Base-by-base conservation (phyloP, 2,329 filamentous ascomycete species). In the Onygenales sp. region DNA sequence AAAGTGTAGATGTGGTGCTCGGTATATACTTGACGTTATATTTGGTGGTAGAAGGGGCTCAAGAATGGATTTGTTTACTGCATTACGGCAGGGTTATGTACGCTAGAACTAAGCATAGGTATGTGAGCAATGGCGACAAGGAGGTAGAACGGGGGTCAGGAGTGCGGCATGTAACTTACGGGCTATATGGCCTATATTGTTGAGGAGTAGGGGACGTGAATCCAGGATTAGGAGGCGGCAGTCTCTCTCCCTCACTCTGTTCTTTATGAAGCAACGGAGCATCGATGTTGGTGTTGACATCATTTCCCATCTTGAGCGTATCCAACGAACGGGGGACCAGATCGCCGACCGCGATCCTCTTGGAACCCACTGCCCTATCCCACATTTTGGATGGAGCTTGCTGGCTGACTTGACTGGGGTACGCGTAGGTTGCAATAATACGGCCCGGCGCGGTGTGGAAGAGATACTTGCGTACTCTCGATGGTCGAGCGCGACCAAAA, bases 241-340 rank as follows among this genome's bases (percentile, higher is more conserved):
- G 2, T 2, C 47, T 31, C 17, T 33, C 47, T 32, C 7, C 47
- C 17, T 11, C 31, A 14, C 13, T 32, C 7, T 43, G 42, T 54
- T 45, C 43, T 32, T 55, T 56, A 41, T 45, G 13, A 59, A 59
- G 50, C 60, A 59, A 43, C 47, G 58, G 43, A 60, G 57, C 50
- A 47, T 56, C 60, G 56, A 51, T 56, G 43, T 53, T 55, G 8
- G 54, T 52, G 31, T 33, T 53, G 6, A 33, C 52, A 7, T 33
- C n/a, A 38, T 58, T 48, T 7, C 14, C 43, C 51, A 51, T 53
- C 50, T 48, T 55, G 27, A 55, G 38, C n/a, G 44, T 35, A 43
- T 57, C 55, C 11, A 27, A 42, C 10, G 55, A 32, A 27, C 48
- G 45, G n/a, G 57, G 57, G 27, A 43, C 32, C 3, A 49, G 38